Percentiles rank a stretch among this genome's conserved stretches.
phyloP scores from a whole-genome alignment of 805 yeast species.

The Metschnikowia lunata region DNA sequence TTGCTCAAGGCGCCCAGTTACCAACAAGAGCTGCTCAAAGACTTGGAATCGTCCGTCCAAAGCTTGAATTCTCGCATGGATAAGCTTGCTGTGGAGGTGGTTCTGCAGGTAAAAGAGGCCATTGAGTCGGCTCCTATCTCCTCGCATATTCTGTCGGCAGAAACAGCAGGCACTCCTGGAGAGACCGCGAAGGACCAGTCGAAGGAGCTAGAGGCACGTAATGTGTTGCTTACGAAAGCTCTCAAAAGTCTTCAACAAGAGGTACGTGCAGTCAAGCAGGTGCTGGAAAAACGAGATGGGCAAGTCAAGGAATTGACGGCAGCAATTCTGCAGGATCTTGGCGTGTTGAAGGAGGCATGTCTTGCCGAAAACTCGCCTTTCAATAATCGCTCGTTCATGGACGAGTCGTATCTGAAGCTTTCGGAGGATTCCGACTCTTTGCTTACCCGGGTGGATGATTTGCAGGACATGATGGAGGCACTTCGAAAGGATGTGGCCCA shows the following conservation, averaged over 20 bases:
- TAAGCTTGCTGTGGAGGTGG: slow-evolving; percentile 6
- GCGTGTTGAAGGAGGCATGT: slow-evolving; percentile 48
- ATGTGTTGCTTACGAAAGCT: slow-evolving; percentile 2
- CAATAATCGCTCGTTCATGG: slow-evolving; percentile 60
- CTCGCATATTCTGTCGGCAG: not conserved
- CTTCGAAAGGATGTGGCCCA: slow-evolving; percentile 87
- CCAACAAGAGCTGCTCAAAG: slow-evolving; percentile 5
- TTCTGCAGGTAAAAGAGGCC: slow-evolving; percentile 10
- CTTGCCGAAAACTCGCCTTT: slow-evolving; percentile 30
- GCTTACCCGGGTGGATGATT: slow-evolving; percentile 78
- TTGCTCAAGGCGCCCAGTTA: slow-evolving; percentile 29
- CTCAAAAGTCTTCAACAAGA: slow-evolving; percentile 50
- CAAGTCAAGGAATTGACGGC: slow-evolving; percentile 40
- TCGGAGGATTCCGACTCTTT: slow-evolving; percentile 73
- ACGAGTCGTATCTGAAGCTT: slow-evolving; percentile 63
- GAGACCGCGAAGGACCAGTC: slow-evolving; percentile 5
- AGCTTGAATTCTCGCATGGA: slow-evolving; percentile 9
- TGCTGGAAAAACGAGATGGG: slow-evolving; percentile 44
- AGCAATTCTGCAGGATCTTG: slow-evolving; percentile 42
- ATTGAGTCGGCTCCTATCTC: slow-evolving; percentile 6
- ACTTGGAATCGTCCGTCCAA: slow-evolving; percentile 7
- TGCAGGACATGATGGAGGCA: slow-evolving; percentile 88
- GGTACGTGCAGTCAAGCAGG: slow-evolving; percentile 53
- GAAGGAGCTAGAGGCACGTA: slow-evolving; percentile 2
- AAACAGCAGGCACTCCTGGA: not conserved